phyloP scores from a whole-genome alignment of 148 eudicot species.

The Silene uniflora region DNA sequence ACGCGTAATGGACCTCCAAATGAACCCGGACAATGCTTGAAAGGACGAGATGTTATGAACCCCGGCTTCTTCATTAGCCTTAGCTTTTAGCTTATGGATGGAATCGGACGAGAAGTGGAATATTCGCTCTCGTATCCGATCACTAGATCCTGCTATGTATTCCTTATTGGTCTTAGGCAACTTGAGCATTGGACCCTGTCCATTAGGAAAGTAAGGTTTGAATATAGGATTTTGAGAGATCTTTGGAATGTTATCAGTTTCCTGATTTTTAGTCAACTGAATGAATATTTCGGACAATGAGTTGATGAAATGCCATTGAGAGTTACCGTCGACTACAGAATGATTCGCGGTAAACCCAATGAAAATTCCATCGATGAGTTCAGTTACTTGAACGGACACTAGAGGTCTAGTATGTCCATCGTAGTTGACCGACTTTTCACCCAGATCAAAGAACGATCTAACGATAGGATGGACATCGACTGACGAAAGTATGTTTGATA shows the following conservation, averaged over 20 bases:
- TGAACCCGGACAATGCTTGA: conserved; percentile 59
- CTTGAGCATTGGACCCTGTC: background rate
- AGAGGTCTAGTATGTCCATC: conserved; percentile 30
- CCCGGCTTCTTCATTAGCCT: conserved; percentile 28
- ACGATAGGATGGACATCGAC: no score
- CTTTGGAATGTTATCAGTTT: background rate
- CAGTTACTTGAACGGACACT: conserved; percentile 35
- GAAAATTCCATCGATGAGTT: no score
- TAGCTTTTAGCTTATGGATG: background rate
- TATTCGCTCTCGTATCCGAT: conserved; percentile 11
- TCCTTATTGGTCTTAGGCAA: conserved; percentile 5
- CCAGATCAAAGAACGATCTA: no score
- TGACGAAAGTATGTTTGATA: conserved; percentile 22
- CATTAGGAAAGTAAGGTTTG: no score
- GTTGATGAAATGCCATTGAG: conserved; percentile 5
- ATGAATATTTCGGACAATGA: conserved; percentile 10
- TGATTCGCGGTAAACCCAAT: background rate
- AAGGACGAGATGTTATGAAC: conserved; percentile 54
- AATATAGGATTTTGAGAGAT: background rate
- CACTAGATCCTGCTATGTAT: background rate
- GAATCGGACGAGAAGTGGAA: conserved; percentile 14
- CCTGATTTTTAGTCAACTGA: background rate
- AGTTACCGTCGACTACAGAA: conserved; percentile 15
- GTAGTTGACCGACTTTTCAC: no score
- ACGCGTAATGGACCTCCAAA: no score